Base-by-base conservation (phyloP, 2,329 filamentous ascomycete genomes). In the Diaporthe vexans region DNA sequence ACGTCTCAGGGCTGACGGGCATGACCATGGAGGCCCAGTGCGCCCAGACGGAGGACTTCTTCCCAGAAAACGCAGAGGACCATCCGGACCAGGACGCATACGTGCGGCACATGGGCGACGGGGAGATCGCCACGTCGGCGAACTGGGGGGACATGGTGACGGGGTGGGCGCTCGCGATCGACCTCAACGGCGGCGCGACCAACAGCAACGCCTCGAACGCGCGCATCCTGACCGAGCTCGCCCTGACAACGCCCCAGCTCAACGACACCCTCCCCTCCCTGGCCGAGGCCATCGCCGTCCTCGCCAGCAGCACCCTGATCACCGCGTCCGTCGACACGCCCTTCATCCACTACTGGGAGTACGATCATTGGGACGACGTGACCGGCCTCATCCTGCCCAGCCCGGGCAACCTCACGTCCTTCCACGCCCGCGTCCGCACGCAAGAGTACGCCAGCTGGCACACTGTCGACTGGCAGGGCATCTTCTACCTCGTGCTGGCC, bases 361-460 rank as follows among this genome's bases (percentile, higher is more conserved):
- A 89, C 76, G 79, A 81, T 0, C 63, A 81, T 0, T 72, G 70
- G 70, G 10, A 48, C 46, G 63, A 71, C 69, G 43, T 54, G 69
- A 61, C 69, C 0, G 24, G n/a, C 26, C n/a, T 54, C 15, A 65
- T 56, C 33, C 82, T 92, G 7, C 76, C 82, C 0, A 77, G 80
- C 0, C 87, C 89, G 0, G 87, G 87, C 0, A 74, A 79, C 15
- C 85, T 86, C 0, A 88, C 93, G 78, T 75, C 80, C 11, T 95
- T 96, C 85, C 89, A 90, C 52, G 92, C 92, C 1, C 87, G 88
- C 0, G 80, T 95, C 4, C 87, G 87, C 61, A 90, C 88, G 8
- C 91, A 94, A 76, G 86, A 94, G 77, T 97, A 95, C 82, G 90
- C 92, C 0, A 94, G 92, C 0, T 91, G 93, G 1, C 90, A 92